Base-by-base conservation (phyloP, 345 rosid genomes). In the Rubroshorea leprosula region DNA sequence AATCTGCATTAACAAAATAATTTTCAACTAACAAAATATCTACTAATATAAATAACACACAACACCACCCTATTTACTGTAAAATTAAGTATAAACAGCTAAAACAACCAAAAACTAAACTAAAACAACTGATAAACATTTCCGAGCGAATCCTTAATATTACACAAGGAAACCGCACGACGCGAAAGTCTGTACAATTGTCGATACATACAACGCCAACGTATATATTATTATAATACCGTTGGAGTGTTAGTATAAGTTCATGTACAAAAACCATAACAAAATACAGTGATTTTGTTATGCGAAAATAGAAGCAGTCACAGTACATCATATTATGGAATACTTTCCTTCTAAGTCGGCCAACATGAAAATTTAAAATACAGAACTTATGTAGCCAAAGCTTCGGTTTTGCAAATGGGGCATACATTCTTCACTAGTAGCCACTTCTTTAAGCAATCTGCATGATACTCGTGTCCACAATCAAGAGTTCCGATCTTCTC, bases 371-470 rank as follows among this genome's bases (percentile, higher is more conserved):
- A 27, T 26, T 61, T 57, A 60, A 35, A 10, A n/a, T 4, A 64
- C 68, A 60, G 16, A 60, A 15, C 59, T 54, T 64, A 41, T 16
- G n/a, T n/a, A 44, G 47, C 1, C 47, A 85, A 65, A 50, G 91
- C 97, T 76, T 90, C 86, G 2, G 83, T 77, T 78, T 90, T 90
- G 81, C 97, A 90, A 74, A 87, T 72, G 18, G 97, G 96, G 72
- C 96, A 90, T 20, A 80, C 76, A 51, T 83, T 90, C 83, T 90
- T 90, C 62, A 87, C 72, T 5, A 75, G 68, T 62, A 90, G 83
- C 97, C 97, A 90, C 69, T 82, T 87, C 82, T 71, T 82, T 80
- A 90, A 78, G 80, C 97, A 90, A 64, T 68, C 78, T 49, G 79
- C 81, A 49, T 90, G 97, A 76, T 87, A 87, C 49, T 80, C 84